Base-by-base conservation (phyloP, 139 green algal genomes). In the Auxenochlorella pyrenoidosa region DNA sequence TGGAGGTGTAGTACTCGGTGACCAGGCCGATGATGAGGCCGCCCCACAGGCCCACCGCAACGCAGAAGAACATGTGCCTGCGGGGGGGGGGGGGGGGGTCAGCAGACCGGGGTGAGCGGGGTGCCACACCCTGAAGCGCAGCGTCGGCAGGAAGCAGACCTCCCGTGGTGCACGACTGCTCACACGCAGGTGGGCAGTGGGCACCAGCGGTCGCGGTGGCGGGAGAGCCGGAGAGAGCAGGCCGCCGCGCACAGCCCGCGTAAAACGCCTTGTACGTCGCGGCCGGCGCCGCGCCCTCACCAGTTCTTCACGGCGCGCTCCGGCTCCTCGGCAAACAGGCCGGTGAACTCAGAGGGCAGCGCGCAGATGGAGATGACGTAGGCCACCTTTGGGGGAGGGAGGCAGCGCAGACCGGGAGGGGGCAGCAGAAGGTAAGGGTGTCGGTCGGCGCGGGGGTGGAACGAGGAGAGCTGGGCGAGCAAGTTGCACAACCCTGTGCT, bases 1-100 rank as follows among this genome's bases (percentile, higher is more conserved):
- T 98, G 93, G 92, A 97, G 86, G 97, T 99, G 95, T 96, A 99
- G 94, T 98, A 99, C 95, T 99, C 97, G 59, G 97, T 99, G 89
- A 96, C 91, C 82, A 98, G 90, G 65, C 97, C 97, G 87, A 99
- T 99, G 88, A 98, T 91, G 86, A 99, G 95, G 75, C 97, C 97
- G 72, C 97, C 95, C 97, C 97, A 99, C 82, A 99, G 95, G 70
- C 97, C 97, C 28, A 83, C 79, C 18, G 93, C 90, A 38, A 99
- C 96, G 84, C 95, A 98, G 84, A 98, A 91, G 90, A 98, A 99
- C 88, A 99, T 91, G 93, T 99, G 95, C 94, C 85, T 85, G 32
- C 21, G 75, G 43, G 26, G 41, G 26, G 36, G 24, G 59, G 12
- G 15, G 47, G 47, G 77, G 22, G 41, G 21, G 26, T 28, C 5